Base-by-base conservation (phyloP, 2,329 filamentous ascomycete genomes). In the Fusarium sp. region DNA sequence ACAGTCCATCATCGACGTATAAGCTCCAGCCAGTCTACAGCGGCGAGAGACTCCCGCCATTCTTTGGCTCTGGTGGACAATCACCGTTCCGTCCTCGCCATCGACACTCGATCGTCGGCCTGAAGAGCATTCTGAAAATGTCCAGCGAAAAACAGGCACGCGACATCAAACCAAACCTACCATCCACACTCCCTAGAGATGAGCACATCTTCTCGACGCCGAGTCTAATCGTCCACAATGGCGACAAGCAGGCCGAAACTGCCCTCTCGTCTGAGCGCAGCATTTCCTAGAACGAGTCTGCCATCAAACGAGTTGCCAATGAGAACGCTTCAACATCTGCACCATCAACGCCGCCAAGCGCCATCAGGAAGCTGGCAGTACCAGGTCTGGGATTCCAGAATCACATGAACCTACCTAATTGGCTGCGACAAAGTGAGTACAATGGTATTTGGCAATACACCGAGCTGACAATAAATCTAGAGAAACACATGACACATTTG, bases 71-170 rank as follows among this genome's bases (percentile, higher is more conserved):
- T 13, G 54, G 34, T 10, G 63, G 58, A 9, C 58, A 61, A 16
- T 40, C 51, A 9, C 53, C 52, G 5, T 76, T 70, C 53, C 57
- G 57, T 25, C 74, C 69, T 16, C 71, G 61, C 45, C 72, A 76
- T 45, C 63, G 71, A 7, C 55, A 66, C 14, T 45, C 58, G 11
- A 45, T 69, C 2, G 13, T 73, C 11, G 67, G 71, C n/a, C 42
- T 74, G 22, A 75, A 57, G 48, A 48, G 72, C 10, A 76, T 76
- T 27, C 58, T 76, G 3, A 76, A 70, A 40, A 30, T 44, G 12
- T 41, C 66, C 27, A 32, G 40, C 9, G 49, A 37, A 11, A 49
- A 55, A 41, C 32, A 18, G 25, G 18, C 24, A 20, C 24, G 16
- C 20, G 24, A 49, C 1, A 51, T 24, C 7, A 46, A n/a, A 37